Evolutionary conservation across 192 early-diverging fungal genomes (phyloP), one percentile per base, ranked within the genome.

Genomic region (Rhizophagus clarus): DNA sequence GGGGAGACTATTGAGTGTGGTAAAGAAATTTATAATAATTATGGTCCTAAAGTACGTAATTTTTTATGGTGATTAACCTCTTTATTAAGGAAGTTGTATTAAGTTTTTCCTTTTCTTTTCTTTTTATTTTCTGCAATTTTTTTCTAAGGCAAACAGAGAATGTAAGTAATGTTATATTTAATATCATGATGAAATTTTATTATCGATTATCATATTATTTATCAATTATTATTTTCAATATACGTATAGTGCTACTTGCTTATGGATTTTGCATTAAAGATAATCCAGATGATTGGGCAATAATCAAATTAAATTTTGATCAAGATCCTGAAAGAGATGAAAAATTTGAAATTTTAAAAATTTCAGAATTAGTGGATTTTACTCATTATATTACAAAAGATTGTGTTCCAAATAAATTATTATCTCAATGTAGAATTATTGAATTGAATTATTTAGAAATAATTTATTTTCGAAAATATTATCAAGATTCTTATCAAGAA

Each of bases 281-380:
- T 70, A 70, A 40, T 22, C 68, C 68, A 1, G 68, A 70, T 70
- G 68, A 70, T 31, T 70, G 68, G 68, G 14, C 40, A 22, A 20
- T 34, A 1, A 24, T 70, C 15, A 70, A 70, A 70, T 24, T 70
- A 70, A 70, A 70, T 15, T 31, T 70, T 70, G 24, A 24, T 9
- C 68, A 40, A 37, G 68, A 70, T 70, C 68, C 68, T 24, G 26
- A 70, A 4, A 12, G 1, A 9, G 68, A 70, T 22, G 37, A 37
- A 37, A 70, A 70, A 40, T 11, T 40, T 22, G 37, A 40, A 31
- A 14, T 70, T 40, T 40, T 70, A 37, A 9, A 26, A n/a, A 31
- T 12, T 1, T 7, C 22, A 1, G 37, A 70, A 7, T 31, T 40
- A 15, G 40, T 22, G 17, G 68, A 70, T 11, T 31, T 70, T 15